Evolutionary conservation across 805 yeast genomes (phyloP), one percentile per base, ranked within the genome.

Genomic region (Sungouiella thailandica): DNA sequence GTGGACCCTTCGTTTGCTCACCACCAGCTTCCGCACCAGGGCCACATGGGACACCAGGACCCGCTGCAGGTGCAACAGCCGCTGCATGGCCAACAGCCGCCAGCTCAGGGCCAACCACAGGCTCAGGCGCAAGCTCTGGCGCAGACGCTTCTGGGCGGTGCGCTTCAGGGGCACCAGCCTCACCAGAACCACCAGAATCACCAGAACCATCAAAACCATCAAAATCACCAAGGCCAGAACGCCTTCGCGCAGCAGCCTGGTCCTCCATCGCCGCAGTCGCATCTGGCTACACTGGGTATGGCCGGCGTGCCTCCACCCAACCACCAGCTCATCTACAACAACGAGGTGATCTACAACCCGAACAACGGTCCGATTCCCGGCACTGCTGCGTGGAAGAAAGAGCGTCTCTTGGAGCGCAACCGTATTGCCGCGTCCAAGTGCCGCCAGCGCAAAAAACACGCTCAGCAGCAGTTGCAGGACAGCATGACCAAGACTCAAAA

Each of bases 361-460:
- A 57, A 72, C 53, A 60, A 68, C 36, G 77, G 77, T 4, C 76
- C 80, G 1, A 67, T 74, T 15, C 83, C 83, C 1, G 84, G 84
- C 35, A 75, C 68, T 12, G 74, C 74, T 36, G 84, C 61, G 57
- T 84, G 65, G 95, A 85, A 60, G 74, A 81, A 61, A 40, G 81
- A 78, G 17, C 55, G 83, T 29, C 49, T 78, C 13, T 54, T 78
- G 36, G 83, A 78, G 47, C 57, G 85, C 35, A 78, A 78, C 47
- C 57, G 85, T 40, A 63, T 78, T n/a, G 85, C 85, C 0, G 85
- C 85, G 1, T 71, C 77, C 19, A 78, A 77, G 48, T 78, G 85
- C 58, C 66, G 85, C 44, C 82, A 78, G 47, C 61, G 83, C 25
- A 78, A 78, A 56, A 79, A 79, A 47, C 74, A 78, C 34, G 79